Base-by-base conservation (phyloP, 495 filamentous ascomycete species). In the Penicillium salamii region DNA sequence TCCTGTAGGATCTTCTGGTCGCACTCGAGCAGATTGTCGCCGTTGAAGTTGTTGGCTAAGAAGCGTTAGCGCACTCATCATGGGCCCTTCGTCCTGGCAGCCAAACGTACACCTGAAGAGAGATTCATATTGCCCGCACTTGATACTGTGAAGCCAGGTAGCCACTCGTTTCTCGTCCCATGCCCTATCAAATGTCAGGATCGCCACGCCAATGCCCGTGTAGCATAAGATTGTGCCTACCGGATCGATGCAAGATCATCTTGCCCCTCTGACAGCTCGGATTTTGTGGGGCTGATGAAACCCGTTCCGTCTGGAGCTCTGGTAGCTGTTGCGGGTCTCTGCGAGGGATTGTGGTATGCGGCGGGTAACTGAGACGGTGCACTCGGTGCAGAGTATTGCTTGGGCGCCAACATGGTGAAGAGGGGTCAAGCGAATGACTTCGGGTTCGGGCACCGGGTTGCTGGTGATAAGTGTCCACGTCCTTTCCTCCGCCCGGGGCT, bases 1-100 rank as follows among this genome's bases (percentile, higher is more conserved):
- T 99, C 93, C 69, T 97, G 95, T 48, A 99, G 78, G 38, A 93
- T 89, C 43, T 87, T 84, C 72, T 97, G 95, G 65, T 99, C 93
- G 68, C 96, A 92, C 69, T 99, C 93, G 48, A 99, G 79, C 34
- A 99, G 75, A 60, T 95, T 96, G 67, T 95, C 90, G 45, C 93
- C 93, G 61, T 90, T 97, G 72, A 99, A 95, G 62, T 97, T 88
- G 61, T 99, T 96, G 49, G 82, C 84, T 86, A 41, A 3, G 34
- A 21, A 19, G 14, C 1, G 44, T 71, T 47, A 67, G 61, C 33
- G 7, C 24, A 21, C 8, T 21, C 18, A 13, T 24, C 18, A 9
- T 18, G 1, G 11, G 35, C 36, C 23, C 6, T n/a, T 23, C 15
- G 9, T 36, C 23, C 21, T 3, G 23, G 26, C 12, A 38, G 19